Evolutionary conservation across 768 basidiomycete genomes (phyloP).

Genomic region (Hygrophoropsis aurantiaca): DNA sequence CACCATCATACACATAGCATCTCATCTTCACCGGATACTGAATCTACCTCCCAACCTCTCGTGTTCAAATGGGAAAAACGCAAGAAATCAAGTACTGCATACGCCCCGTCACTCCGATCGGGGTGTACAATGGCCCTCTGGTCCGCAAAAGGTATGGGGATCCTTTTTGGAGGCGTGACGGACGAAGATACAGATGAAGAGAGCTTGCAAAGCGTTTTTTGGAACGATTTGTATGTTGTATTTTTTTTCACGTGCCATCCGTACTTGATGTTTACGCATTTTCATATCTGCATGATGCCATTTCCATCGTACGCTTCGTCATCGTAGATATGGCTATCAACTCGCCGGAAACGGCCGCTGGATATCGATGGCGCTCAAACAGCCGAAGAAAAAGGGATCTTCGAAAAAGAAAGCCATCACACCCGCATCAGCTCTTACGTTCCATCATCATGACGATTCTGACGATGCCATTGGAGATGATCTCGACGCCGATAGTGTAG

Average conservation of each 20-base stretch:
- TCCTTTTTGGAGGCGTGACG: slow-evolving; percentile 86
- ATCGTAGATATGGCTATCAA: slow-evolving; percentile 72
- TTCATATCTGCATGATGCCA: background rate
- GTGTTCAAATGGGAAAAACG: slow-evolving; percentile 83
- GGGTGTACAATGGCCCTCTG: slow-evolving; percentile 90
- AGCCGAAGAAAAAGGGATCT: slow-evolving; percentile 51
- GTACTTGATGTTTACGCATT: background rate
- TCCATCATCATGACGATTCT: slow-evolving; percentile 2
- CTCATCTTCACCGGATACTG: slow-evolving; percentile 24
- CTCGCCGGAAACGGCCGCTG: slow-evolving; percentile 72
- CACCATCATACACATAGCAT: slow-evolving; percentile 23
- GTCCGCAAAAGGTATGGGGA: slow-evolving; percentile 62
- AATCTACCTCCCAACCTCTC: slow-evolving; percentile 43
- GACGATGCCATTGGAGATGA: slow-evolving; percentile 15
- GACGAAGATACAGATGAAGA: slow-evolving; percentile 89
- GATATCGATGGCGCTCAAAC: slow-evolving; percentile 71
- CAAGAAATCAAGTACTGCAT: slow-evolving; percentile 68
- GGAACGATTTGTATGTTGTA: slow-evolving; percentile 74
- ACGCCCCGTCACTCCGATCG: slow-evolving; percentile 68
- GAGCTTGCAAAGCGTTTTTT: slow-evolving; percentile 79
- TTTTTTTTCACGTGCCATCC: background rate
- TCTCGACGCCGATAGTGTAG: slow-evolving; percentile 18
- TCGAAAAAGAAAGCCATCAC: slow-evolving; percentile 41
- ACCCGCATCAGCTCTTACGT: slow-evolving; percentile 5
- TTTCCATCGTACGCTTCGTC: background rate